Conservation (phyloP, 345 rosid species). For the Kernera saxatilis region DNA sequence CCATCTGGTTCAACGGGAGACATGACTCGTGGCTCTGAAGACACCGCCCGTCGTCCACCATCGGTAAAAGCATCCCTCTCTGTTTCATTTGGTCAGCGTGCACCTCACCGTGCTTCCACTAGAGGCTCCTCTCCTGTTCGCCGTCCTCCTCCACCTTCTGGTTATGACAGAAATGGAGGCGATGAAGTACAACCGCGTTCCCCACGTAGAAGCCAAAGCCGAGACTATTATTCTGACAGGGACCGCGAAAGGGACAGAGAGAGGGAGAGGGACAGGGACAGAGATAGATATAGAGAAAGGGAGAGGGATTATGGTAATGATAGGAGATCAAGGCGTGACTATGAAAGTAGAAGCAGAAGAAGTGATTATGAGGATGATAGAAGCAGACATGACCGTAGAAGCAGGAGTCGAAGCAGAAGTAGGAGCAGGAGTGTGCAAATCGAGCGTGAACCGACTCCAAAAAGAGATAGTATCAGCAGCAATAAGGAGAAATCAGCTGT, state of each 20-base stretch:
- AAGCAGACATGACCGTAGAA: conserved; percentile 40
- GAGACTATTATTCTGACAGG: conserved; percentile 56
- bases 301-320: conserved; percentile 40
- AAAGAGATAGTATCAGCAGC: conserved; percentile 36
- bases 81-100: conserved; percentile 98
- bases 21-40: conserved; percentile 78
- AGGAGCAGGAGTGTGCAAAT: conserved; percentile 63
- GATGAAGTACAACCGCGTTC: conserved; percentile 52
- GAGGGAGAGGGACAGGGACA: conserved; percentile 32
- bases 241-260: conserved; percentile 41
- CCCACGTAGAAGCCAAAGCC: conserved; percentile 69
- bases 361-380: conserved; percentile 41
- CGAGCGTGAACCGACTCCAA: conserved; percentile 51
- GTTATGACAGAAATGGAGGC: conserved; percentile 45
- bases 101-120: conserved; percentile 98
- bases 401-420: conserved; percentile 62
- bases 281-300: conserved; percentile 37
- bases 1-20: conserved; percentile 89
- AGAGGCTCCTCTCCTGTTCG: conserved; percentile 97
- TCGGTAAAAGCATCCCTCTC: conserved; percentile 99
- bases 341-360: conserved; percentile 42
- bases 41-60: conserved; percentile 95
- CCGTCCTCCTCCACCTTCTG: conserved; percentile 67
- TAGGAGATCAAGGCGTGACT: conserved; percentile 36
- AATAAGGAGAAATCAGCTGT: conserved; percentile 49